Base-by-base conservation (phyloP, 2,329 filamentous ascomycete species). In the Ustilaginoidea virens region DNA sequence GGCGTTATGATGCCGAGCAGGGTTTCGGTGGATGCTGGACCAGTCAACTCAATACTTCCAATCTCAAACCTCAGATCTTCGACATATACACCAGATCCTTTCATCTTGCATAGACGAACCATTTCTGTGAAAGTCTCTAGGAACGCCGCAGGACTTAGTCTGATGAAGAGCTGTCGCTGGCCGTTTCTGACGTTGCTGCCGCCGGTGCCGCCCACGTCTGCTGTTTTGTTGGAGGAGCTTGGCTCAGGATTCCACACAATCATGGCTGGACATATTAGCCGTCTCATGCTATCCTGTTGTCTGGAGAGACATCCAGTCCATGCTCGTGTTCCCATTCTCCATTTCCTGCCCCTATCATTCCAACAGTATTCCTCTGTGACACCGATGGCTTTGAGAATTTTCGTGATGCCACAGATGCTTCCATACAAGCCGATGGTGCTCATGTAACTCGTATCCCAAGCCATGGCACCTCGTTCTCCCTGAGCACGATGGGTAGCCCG, bases 371-470 rank as follows among this genome's bases (percentile, higher is more conserved):
- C 61, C 13, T 71, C 63, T 1, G 58, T 57, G 25, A 83, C 51
- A 1, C 79, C 75, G 2, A 93, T 41, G 5, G 61, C 63, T 42
- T 61, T 71, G 19, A 96, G 49, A 7, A 87, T 60, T 21, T 68
- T 66, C 31, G 74, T 60, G 23, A 93, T 56, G 30, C 74, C 75
- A 17, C 58, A 52, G 23, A 69, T 58, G 10, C 61, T 56, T 0
- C 86, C 90, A 39, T 77, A 74, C 4, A 96, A 48, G 10, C 76
- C 67, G 38, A 96, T 78, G 1, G 83, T 93, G 40, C 81, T 80
- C 60, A 90, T 79, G 48, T 94, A 98, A 49, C 86, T 96, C 61
- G 74, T 81, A 53, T 98, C 90, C 85, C 87, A 96, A 1, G 75
- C 75, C 24, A 96, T 62, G 14, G 78, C 78, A 5, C 90, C 86